Percentiles rank a stretch among this genome's conserved stretches.
These are phyloP conservation scores for Neoboletus subvelutipes DNA, from an alignment of 768 basidiomycete species.

Conservation along the genomic window DNA sequence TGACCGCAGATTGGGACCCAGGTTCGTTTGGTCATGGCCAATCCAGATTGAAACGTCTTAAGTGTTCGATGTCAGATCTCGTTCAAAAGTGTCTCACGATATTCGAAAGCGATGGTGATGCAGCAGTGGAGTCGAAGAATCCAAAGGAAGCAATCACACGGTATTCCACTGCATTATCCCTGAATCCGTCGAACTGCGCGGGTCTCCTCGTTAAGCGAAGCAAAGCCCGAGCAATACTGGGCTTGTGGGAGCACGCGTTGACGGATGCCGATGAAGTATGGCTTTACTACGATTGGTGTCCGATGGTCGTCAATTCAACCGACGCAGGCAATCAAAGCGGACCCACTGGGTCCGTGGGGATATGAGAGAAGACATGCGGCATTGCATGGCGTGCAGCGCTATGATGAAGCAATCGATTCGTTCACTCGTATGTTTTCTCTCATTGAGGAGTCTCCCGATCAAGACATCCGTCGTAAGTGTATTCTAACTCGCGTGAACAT, in stretches of 20 bases:
- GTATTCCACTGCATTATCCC: slow-evolving; percentile 8
- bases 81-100: neutral
- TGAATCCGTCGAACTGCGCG: neutral
- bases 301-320: neutral
- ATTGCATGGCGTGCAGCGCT: neutral
- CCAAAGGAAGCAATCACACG: neutral
- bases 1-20: neutral
- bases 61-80: neutral
- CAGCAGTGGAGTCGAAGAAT: neutral
- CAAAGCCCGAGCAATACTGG: neutral
- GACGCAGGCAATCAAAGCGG: neutral
- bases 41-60: neutral
- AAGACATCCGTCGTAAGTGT: neutral
- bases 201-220: slow-evolving; percentile 1
- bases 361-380: slow-evolving; percentile 3
- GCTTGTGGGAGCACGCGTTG: slow-evolving; percentile 1
- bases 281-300: neutral
- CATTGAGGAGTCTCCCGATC: neutral
- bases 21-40: neutral
- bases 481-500: too few species aligned
- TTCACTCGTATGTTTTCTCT: slow-evolving; percentile 1
- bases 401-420: slow-evolving; percentile 1
- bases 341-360: neutral
- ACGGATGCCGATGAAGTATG: slow-evolving; percentile 4
- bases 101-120: neutral